A percentile compares a stretch with the other conserved stretches of the same genome.
Evolutionary conservation across 2,329 filamentous ascomycete species (phyloP).

Genomic region (Aspergillus quadrilineatus): DNA sequence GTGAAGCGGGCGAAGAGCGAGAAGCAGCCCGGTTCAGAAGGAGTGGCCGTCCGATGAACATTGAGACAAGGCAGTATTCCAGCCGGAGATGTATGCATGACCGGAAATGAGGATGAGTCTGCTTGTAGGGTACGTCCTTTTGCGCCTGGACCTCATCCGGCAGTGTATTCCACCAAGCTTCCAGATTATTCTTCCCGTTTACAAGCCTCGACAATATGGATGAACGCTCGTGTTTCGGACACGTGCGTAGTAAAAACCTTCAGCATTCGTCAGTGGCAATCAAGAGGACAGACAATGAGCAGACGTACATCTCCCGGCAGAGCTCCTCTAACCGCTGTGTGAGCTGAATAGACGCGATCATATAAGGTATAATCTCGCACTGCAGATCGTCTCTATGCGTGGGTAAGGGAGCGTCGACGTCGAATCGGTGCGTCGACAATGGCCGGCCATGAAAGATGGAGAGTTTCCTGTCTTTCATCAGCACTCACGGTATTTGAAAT

Average conservation of each 20-base stretch:
- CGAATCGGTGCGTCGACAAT: slow-evolving; percentile 49
- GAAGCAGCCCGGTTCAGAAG: slow-evolving; percentile 33
- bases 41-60: slow-evolving; percentile 52
- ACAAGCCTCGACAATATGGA: slow-evolving; percentile 13
- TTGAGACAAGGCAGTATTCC: slow-evolving; percentile 50
- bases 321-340: slow-evolving; percentile 22
- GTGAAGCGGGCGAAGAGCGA: background rate
- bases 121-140: background rate
- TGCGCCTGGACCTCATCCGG: background rate
- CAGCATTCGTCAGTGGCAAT: background rate
- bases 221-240: slow-evolving; percentile 13
- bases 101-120: slow-evolving; percentile 12
- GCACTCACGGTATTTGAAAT: too few relatives aligned
- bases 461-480: slow-evolving; percentile 39
- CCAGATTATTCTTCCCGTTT: slow-evolving; percentile 8
- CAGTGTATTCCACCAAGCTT: slow-evolving; percentile 19
- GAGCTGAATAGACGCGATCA: slow-evolving; percentile 34
- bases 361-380: slow-evolving; percentile 34
- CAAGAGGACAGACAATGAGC: background rate
- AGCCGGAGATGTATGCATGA: slow-evolving; percentile 33
- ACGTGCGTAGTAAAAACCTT: slow-evolving; percentile 19
- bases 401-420: slow-evolving; percentile 52
- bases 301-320: slow-evolving; percentile 23
- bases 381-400: slow-evolving; percentile 12
- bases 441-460: slow-evolving; percentile 55